Evolutionary conservation across 108 stramenopile species (phyloP), one percentile per base, ranked within the genome.

Genomic region (Cyclotella distinguenda): DNA sequence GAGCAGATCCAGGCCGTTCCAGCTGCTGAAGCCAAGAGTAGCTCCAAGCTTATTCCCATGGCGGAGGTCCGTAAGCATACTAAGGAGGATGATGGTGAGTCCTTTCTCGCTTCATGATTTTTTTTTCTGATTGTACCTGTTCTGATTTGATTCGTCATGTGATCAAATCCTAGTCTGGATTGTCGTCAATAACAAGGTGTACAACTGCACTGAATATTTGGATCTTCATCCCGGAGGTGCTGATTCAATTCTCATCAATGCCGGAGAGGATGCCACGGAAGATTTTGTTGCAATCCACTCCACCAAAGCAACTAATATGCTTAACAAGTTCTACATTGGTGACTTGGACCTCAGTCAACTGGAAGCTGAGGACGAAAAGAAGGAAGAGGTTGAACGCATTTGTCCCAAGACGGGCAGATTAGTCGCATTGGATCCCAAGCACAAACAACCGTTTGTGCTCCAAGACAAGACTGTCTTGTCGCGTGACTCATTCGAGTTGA

Each of bases 261-360:
- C 95, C 35, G 97, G 97, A 61, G 84, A 74, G 23, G 97, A 98
- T 64, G 79, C 93, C 36, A 97, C 96, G 1, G 96, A 98, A 48
- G 97, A 98, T 66, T 97, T 98, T 66, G 88, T 90, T 19, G 96
- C 95, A n/a, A 97, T 98, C 60, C 97, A 98, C 78, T 95, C 95
- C 13, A 63, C 67, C 36, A 97, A 95, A 77, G 97, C 97, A 0
- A 86, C 87, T 23, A 89, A 88, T 78, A 92, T 96, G 90, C 78
- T 98, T 7, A 87, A 95, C 30, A 85, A 89, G 56, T 98, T 88
- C 66, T 91, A 92, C 87, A 84, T 98, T 62, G 97, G 97, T 23
- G 89, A 92, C 35, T 66, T 98, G 33, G 91, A 89, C 38, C 68
- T 38, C 9, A 34, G 71, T 15, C 55, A 69, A 26, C 34, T 64